A percentile compares a stretch with the other conserved stretches of the same genome.
Evolutionary conservation across 2,329 filamentous ascomycete species (phyloP).

Genomic region (Curvularia eragrostidis): DNA sequence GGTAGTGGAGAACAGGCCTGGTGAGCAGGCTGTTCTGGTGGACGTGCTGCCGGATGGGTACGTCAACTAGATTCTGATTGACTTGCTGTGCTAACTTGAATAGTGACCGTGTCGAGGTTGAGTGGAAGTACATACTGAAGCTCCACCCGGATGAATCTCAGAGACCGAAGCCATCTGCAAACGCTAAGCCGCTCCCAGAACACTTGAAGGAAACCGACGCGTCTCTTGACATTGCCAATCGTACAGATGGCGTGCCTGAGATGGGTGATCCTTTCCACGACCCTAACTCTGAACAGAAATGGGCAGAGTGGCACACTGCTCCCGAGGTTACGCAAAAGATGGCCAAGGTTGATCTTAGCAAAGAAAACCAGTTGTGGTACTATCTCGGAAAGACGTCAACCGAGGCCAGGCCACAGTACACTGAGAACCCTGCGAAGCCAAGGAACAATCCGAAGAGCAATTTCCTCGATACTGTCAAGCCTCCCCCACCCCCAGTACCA

Average conservation of each 20-base stretch:
- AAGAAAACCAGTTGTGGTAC: conserved; percentile 81
- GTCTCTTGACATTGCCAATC: conserved; percentile 54
- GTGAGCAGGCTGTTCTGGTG: conserved; percentile 78
- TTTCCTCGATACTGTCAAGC: conserved; percentile 71
- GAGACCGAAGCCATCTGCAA: conserved; percentile 75
- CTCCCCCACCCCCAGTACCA: conserved; percentile 45
- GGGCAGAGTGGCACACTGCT: conserved; percentile 72
- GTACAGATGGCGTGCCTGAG: conserved; percentile 58
- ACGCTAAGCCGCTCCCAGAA: conserved; percentile 72
- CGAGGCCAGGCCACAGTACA: conserved; percentile 89
- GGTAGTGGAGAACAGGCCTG: conserved; percentile 79
- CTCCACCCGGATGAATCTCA: conserved; percentile 73
- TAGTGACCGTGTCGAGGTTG: conserved; percentile 76
- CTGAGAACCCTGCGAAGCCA: conserved; percentile 71
- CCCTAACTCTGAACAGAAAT: conserved; percentile 54
- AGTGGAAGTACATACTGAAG: conserved; percentile 84
- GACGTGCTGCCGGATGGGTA: conserved; percentile 86
- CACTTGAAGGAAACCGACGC: conserved; percentile 57
- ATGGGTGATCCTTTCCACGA: conserved; percentile 58
- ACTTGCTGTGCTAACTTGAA: conserved; percentile 20
- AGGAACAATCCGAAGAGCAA: conserved; percentile 72
- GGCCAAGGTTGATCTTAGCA: conserved; percentile 73
- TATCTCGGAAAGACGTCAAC: conserved; percentile 88
- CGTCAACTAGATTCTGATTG: conserved; percentile 44
- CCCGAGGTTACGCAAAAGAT: conserved; percentile 57